Conservation (phyloP, 2,329 filamentous ascomycete species). For the Botrytis aclada region DNA sequence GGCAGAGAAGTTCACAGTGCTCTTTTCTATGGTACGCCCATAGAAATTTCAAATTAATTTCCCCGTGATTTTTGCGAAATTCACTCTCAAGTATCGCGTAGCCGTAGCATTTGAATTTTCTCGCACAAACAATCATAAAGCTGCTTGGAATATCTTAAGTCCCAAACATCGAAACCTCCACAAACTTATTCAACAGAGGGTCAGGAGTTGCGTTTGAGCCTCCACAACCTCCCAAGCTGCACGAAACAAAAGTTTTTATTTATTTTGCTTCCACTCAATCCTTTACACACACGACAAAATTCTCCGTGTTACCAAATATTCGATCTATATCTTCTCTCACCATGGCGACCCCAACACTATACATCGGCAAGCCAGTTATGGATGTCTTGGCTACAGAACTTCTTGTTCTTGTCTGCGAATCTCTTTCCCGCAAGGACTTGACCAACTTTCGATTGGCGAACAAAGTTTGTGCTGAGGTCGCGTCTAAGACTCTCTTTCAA, state of each 20-base stretch:
- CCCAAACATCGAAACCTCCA: background rate
- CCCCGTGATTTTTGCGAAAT: background rate
- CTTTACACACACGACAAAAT: background rate
- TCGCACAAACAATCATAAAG: background rate
- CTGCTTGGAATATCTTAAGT: background rate
- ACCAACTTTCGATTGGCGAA: background rate
- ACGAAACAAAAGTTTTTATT: background rate
- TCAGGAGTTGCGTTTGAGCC: too few species aligned
- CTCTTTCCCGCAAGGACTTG: background rate
- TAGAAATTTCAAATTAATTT: background rate
- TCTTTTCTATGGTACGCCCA: background rate
- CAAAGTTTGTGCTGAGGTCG: background rate
- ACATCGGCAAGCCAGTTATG: background rate
- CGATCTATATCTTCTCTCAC: background rate
- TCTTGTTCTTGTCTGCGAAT: background rate
- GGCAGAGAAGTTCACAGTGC: background rate
- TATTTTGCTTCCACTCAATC: background rate
- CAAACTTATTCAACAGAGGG: background rate
- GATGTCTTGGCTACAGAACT: background rate
- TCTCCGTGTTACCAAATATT: background rate
- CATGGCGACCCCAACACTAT: background rate
- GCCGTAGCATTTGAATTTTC: background rate
- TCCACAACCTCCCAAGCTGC: background rate
- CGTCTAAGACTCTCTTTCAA: background rate
- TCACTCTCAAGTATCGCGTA: background rate